A percentile compares a stretch with the other conserved stretches of the same genome.
phyloP scores from a whole-genome alignment of 2,329 filamentous ascomycete genomes.

The Pseudocercospora pini-densiflorae region DNA sequence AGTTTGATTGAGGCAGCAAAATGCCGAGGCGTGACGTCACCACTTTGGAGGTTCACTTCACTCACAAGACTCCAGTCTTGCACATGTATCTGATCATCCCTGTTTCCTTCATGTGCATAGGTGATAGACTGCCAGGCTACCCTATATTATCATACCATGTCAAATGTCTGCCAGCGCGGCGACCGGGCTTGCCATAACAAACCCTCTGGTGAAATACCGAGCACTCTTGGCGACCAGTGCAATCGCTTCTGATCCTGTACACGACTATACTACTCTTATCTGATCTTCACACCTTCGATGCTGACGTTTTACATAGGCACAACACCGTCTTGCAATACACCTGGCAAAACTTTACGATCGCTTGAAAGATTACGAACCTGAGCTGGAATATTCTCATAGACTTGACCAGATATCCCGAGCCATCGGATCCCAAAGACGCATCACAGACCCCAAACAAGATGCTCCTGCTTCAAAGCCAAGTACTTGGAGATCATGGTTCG shows the following conservation, averaged over 20 bases:
- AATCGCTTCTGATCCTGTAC: conserved; percentile 66
- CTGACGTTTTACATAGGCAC: conserved; percentile 24
- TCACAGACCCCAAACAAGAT: neutral
- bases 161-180: conserved; percentile 32
- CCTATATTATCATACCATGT: conserved; percentile 13
- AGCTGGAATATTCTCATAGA: conserved; percentile 68
- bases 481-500: conserved; percentile 58
- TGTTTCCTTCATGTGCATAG: neutral
- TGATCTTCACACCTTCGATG: conserved; percentile 22
- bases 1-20: no score
- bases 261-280: conserved; percentile 47
- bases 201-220: conserved; percentile 77
- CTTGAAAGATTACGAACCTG: conserved; percentile 78
- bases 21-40: neutral
- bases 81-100: no score
- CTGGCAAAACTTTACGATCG: conserved; percentile 76
- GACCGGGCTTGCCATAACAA: conserved; percentile 57
- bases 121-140: neutral
- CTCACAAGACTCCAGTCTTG: neutral
- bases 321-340: conserved; percentile 63
- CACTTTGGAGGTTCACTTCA: neutral
- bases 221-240: conserved; percentile 69
- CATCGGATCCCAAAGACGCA: conserved; percentile 41
- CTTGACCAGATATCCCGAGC: conserved; percentile 63
- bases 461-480: conserved; percentile 24